Evolutionary conservation across 2,329 filamentous ascomycete species (phyloP).

Genomic region (Sporothrix dimorphospora): DNA sequence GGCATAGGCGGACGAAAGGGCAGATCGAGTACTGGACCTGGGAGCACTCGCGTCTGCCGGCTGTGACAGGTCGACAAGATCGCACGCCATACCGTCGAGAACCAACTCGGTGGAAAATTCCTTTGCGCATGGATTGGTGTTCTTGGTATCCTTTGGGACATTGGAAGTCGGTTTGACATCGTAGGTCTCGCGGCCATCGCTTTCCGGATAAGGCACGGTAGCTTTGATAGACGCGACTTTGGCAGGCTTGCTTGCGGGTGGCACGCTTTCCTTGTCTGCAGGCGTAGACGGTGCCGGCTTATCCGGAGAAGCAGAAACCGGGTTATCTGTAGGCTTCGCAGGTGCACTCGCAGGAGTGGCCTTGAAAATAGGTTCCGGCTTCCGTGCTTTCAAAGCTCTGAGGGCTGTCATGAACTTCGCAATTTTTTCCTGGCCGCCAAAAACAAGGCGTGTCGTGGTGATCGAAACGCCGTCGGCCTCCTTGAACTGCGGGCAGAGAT

Average conservation of each 20-base stretch:
- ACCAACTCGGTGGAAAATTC: background rate
- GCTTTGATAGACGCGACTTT: background rate
- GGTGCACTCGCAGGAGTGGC: background rate
- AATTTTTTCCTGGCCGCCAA: constrained; percentile 28
- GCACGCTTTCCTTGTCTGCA: background rate
- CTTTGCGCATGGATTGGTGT: background rate
- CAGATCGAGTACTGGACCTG: background rate
- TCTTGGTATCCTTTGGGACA: background rate
- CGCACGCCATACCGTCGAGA: constrained; percentile 5
- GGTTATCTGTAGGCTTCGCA: background rate
- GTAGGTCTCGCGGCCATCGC: background rate
- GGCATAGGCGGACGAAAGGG: constrained; percentile 27
- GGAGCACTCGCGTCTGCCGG: background rate
- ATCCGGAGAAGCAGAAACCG: background rate
- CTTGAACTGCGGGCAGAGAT: constrained; percentile 31
- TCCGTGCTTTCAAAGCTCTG: constrained; percentile 9
- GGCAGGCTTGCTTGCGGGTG: background rate
- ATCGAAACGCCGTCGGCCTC: constrained; percentile 29
- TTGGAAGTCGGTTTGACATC: background rate
- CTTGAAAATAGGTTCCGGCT: background rate
- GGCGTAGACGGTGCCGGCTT: background rate
- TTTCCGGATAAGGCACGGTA: background rate
- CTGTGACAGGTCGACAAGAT: constrained; percentile 31
- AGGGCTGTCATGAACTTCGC: constrained; percentile 30
- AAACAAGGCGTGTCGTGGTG: constrained; percentile 30